Percentiles rank a stretch among this genome's conserved stretches.
phyloP scores from a whole-genome alignment of 2,329 filamentous ascomycete genomes.

The Plenodomus tracheiphilus region DNA sequence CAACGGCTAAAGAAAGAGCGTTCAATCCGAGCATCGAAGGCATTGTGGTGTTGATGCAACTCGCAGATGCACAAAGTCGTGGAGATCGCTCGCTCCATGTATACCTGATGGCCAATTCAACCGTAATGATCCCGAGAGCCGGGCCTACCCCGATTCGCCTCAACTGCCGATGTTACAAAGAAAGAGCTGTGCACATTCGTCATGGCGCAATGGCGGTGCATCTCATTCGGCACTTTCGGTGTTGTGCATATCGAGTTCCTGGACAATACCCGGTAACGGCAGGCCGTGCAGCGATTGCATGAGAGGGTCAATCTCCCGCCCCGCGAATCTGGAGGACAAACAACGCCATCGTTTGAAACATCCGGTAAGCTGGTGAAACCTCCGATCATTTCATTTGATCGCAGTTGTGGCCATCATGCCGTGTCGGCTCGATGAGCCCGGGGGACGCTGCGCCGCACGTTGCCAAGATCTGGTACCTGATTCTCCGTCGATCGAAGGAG shows the following conservation, averaged over 20 bases:
- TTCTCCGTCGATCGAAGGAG: not conserved
- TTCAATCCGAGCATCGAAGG: slow-evolving; percentile 8
- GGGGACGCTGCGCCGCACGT: not conserved
- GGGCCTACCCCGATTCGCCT: not conserved
- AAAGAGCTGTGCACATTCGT: not conserved
- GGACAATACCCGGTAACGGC: not conserved
- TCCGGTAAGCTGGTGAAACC: not conserved
- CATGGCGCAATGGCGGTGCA: not conserved
- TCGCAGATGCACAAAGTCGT: not conserved
- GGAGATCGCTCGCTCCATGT: slow-evolving; percentile 1
- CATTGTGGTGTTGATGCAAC: slow-evolving; percentile 5
- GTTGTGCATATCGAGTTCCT: not conserved
- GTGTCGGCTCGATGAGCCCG: not conserved
- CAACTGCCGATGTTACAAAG: slow-evolving; percentile 4
- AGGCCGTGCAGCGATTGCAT: not conserved
- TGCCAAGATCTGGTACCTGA: not conserved
- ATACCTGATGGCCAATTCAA: not conserved
- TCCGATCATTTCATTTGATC: not conserved
- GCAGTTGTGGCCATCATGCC: not conserved
- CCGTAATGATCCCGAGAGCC: slow-evolving; percentile 4
- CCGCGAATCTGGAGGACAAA: not conserved
- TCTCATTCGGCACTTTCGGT: not conserved
- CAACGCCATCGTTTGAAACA: not conserved
- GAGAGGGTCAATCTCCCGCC: not conserved
- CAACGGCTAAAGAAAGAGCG: slow-evolving; percentile 10